Base-by-base conservation (phyloP, 1,284 basidiomycete species). In the Puccinia novopanici region DNA sequence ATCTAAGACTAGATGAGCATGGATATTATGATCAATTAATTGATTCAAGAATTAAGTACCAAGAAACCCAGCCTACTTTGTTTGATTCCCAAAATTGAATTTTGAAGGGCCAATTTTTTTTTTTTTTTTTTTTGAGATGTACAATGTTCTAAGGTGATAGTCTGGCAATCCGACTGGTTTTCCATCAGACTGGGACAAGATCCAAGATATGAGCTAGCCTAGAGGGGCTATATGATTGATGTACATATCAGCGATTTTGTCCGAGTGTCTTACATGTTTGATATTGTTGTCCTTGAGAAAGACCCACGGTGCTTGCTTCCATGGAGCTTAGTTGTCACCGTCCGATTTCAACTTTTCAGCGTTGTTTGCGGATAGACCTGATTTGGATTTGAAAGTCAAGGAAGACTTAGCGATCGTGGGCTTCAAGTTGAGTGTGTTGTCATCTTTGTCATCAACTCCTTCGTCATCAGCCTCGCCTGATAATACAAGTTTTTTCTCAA, bases 121-220 rank as follows among this genome's bases (percentile, higher is more conserved):
- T n/a, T n/a, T n/a, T n/a, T 91, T 91, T 70, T 87, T 89, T 42
- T 89, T 87, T 0, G 96, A 95, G 75, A 99, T 90, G 85, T 89
- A 90, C 65, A 99, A 87, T 0, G 97, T 98, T 81, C 96, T 89
- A 3, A 92, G 92, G 85, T 99, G 96, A 85, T 98, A 98, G n/a
- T 92, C 90, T 0, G 92, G 90, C 83, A 96, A 90, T 52, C 89
- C 91, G 19, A 94, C 93, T 67, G 89, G 88, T 81, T 91, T 89
- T 4, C 91, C 90, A 83, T 98, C 93, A 88, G 93, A 95, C 91
- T 95, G 84, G 52, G 10, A 68, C 22, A 17, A 77, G 27, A n/a
- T 40, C 75, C 34, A 0, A 57, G 22, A 12, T 22, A 34, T 40
- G 17, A 70, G 40, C 42, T 17, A 34, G n/a, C n/a, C n/a, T n/a